Evolutionary conservation across 306 rosid genomes (phyloP).

Genomic region (Cicer arietinum): DNA sequence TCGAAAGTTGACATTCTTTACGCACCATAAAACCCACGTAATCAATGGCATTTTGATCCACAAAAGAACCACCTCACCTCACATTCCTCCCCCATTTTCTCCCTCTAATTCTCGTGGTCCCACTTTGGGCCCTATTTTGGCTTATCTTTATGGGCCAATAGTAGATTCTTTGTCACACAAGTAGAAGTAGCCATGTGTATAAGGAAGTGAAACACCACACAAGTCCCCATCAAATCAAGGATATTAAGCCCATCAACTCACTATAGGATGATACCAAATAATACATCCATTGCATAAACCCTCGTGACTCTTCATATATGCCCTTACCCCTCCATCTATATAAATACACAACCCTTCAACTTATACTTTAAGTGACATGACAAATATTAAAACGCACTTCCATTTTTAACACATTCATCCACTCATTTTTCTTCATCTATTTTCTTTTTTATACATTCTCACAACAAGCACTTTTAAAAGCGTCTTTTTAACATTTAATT

Average conservation of each 20-base stretch:
- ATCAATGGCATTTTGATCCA: conserved; percentile 50
- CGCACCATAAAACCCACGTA: conserved; percentile 29
- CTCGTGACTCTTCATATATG: background rate
- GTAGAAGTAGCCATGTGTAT: conserved; percentile 10
- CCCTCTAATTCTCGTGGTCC: conserved; percentile 42
- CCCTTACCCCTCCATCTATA: background rate
- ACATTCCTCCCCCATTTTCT: conserved; percentile 30
- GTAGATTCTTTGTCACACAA: conserved; percentile 58
- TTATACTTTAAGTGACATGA: background rate
- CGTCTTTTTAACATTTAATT: background rate
- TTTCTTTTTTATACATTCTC: background rate
- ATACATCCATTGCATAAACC: conserved; percentile 1
- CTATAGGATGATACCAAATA: conserved; percentile 24
- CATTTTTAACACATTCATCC: background rate
- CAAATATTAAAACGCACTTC: background rate
- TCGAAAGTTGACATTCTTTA: conserved; percentile 64
- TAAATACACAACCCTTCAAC: conserved; percentile 27
- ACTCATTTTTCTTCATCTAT: background rate
- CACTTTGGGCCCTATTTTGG: conserved; percentile 53
- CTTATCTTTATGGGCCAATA: conserved; percentile 53
- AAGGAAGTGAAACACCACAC: conserved; percentile 45
- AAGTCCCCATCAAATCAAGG: conserved; percentile 52
- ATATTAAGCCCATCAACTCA: conserved; percentile 44
- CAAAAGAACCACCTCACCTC: conserved; percentile 12
- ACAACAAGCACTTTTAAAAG: no score